Conservation (phyloP, 176 grass and related monocot species). For the Poa annua region DNA sequence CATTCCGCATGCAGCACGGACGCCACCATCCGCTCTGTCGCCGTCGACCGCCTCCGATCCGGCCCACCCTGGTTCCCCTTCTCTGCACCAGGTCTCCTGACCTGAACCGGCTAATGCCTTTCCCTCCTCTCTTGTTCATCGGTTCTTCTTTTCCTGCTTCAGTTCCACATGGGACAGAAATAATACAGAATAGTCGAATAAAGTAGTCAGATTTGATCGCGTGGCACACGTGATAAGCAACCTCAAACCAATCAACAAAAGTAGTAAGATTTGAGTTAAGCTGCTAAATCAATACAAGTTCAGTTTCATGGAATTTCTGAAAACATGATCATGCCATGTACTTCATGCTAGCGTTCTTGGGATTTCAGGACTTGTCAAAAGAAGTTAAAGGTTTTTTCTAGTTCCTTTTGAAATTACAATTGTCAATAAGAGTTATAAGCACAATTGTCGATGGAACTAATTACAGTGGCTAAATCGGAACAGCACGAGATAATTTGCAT, state of each 20-base stretch:
- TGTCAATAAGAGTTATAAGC: neutral
- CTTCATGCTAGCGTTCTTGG: neutral
- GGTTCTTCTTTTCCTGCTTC: neutral
- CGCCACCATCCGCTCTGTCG: neutral
- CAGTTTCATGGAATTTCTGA: neutral
- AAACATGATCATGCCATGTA: neutral
- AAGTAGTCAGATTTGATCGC: too few species aligned
- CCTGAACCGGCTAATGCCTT: neutral
- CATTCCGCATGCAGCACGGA: too few species aligned
- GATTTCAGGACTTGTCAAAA: neutral
- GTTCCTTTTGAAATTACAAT: neutral
- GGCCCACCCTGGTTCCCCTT: neutral
- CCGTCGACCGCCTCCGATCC: neutral
- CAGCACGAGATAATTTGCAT: neutral
- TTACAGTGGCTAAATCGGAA: neutral
- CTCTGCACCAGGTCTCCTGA: neutral
- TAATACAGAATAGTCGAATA: neutral
- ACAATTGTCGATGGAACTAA: neutral
- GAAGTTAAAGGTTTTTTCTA: neutral
- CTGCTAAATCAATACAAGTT: neutral
- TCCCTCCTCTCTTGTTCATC: neutral
- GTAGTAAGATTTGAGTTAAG: neutral
- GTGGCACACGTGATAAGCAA: too few species aligned
- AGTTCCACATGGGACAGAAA: neutral
- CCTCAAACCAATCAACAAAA: too few species aligned